Percentiles rank a stretch among this genome's conserved stretches.
Conservation (phyloP, 306 rosid genomes). For the Vicia sativa region DNA sequence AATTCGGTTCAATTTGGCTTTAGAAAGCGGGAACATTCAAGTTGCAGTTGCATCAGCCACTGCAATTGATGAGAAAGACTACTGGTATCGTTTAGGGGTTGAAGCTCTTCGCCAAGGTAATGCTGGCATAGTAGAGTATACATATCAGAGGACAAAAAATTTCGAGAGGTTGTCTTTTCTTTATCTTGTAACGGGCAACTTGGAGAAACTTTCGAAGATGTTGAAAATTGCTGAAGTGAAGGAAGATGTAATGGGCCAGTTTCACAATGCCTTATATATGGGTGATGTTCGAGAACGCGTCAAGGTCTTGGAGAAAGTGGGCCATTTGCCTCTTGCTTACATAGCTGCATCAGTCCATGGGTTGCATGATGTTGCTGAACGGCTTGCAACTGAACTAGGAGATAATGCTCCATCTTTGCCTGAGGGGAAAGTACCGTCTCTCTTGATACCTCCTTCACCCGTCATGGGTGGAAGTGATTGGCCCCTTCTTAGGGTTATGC, state of each 20-base stretch:
- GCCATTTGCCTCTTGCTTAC: conserved; percentile 92
- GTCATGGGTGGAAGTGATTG: conserved; percentile 84
- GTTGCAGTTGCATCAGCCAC: conserved; percentile 94
- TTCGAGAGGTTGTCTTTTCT: conserved; percentile 92
- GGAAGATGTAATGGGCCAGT: conserved; percentile 97
- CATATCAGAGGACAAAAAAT: conserved; percentile 92
- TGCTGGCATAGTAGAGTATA: conserved; percentile 88
- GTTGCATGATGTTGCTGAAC: conserved; percentile 74
- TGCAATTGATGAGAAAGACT: conserved; percentile 91
- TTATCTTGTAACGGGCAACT: conserved; percentile 85
- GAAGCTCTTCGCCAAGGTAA: conserved; percentile 99
- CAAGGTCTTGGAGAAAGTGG: conserved; percentile 85
- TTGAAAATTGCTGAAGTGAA: conserved; percentile 94
- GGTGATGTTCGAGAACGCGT: conserved; percentile 83
- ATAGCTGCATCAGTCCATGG: conserved; percentile 83
- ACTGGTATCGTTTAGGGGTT: conserved; percentile 93
- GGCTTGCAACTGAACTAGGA: conserved; percentile 80
- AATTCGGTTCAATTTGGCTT: conserved; percentile 84
- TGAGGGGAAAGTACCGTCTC: conserved; percentile 70
- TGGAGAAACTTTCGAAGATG: conserved; percentile 86
- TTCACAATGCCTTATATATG: conserved; percentile 87
- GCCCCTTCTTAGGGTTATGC: conserved; percentile 90
- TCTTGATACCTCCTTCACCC: conserved; percentile 76
- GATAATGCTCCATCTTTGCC: conserved; percentile 80
- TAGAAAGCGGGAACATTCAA: conserved; percentile 96